Base-by-base conservation (phyloP, 2,329 filamentous ascomycete genomes). In the Fusarium pininemorale region DNA sequence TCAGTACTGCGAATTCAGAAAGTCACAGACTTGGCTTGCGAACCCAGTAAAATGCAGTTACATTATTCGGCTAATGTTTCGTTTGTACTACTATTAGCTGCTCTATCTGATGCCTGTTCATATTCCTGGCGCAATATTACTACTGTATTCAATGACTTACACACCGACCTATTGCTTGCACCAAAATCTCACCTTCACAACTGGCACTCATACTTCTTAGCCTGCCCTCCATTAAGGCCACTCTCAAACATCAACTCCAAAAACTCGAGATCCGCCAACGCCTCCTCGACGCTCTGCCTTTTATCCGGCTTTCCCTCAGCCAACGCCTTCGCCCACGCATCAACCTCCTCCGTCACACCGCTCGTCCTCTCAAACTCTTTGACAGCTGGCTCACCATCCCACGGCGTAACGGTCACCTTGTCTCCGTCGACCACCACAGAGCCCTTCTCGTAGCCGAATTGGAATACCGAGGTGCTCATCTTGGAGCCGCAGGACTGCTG, bases 231-330 rank as follows among this genome's bases (percentile, higher is more conserved):
- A 48, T 83, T 76, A 61, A 85, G 83, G 24, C 85, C 86, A 66
- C 87, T 88, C 54, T 77, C 81, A 77, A 88, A 80, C 82, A 88
- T 85, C 76, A 81, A 83, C 79, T 88, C 86, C 75, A 91, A 76
- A 70, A 92, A 81, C 80, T 91, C 88, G 71, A 93, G 78, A 81
- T 93, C 91, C 13, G 82, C 86, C 75, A 92, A 78, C 1, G 90
- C 90, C 82, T 90, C 85, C 77, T 90, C 86, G 0, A 88, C 86
- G 14, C 83, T 83, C 81, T 91, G 89, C 72, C 84, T 81, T n/a
- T 83, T 78, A 73, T 91, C 85, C 20, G 81, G 80, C 69, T 81
- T 82, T 24, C 89, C 89, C 16, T 81, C 80, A 5, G 80, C 75
- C 41, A 92, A 75, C 15, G 85, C 84, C 80, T 87, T 84, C 1